Evolutionary conservation across 148 eudicot genomes (phyloP).

Genomic region (Drosera capensis): DNA sequence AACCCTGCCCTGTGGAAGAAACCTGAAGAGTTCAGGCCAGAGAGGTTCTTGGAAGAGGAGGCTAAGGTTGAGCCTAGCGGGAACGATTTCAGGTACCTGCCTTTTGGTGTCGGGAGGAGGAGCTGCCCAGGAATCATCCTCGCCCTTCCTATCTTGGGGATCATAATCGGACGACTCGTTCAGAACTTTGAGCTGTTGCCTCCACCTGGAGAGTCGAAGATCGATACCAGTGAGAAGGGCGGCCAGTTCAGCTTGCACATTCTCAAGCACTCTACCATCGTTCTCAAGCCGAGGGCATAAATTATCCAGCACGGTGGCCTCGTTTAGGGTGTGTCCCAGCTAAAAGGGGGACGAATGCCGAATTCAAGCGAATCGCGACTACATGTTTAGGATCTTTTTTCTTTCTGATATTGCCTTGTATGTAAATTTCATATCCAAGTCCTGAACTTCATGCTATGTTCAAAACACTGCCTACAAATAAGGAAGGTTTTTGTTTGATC

Average conservation of each 20-base stretch:
- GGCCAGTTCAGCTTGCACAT: constrained; percentile 72
- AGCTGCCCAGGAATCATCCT: constrained; percentile 71
- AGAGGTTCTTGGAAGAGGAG: constrained; percentile 57
- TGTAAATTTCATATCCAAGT: too few species aligned
- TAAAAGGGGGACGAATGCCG: too few species aligned
- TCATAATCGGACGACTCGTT: constrained; percentile 31
- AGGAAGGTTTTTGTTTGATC: too few species aligned
- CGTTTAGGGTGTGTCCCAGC: too few species aligned
- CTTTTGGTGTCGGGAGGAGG: constrained; percentile 66
- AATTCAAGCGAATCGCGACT: too few species aligned
- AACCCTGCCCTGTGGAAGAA: constrained; percentile 52
- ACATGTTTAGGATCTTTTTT: too few species aligned
- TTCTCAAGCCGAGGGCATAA: constrained; percentile 31
- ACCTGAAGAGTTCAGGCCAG: constrained; percentile 46
- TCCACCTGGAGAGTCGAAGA: constrained; percentile 26
- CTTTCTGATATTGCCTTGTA: too few species aligned
- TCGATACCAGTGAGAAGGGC: constrained; percentile 43
- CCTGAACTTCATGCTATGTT: too few species aligned
- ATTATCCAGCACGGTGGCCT: too few species aligned
- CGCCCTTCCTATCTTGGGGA: constrained; percentile 53
- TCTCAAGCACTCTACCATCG: constrained; percentile 43
- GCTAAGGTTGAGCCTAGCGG: constrained; percentile 33
- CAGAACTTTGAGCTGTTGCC: constrained; percentile 30
- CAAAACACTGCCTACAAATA: too few species aligned
- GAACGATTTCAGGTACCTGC: constrained; percentile 45